phyloP scores from a whole-genome alignment of 176 grass and related monocot genomes.

The Hyparrhenia diplandra region DNA sequence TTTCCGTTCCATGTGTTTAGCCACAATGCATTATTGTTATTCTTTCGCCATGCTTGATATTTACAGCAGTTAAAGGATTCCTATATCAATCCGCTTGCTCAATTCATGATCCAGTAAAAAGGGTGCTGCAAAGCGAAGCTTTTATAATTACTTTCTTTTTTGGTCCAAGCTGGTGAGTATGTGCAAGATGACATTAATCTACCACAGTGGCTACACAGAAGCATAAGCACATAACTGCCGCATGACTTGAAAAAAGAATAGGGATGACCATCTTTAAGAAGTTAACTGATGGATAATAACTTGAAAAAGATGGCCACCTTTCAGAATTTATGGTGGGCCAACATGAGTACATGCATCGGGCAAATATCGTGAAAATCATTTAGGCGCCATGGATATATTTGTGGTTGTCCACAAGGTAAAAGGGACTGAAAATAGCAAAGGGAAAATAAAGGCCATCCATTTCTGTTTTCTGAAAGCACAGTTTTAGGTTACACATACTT shows the following conservation, averaged over 20 bases:
- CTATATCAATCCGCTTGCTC: neutral
- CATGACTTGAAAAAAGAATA: slow-evolving; percentile 2
- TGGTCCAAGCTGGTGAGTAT: neutral
- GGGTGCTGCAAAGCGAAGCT: neutral
- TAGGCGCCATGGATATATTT: neutral
- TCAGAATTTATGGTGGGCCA: neutral
- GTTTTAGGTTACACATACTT: neutral
- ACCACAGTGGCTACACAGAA: neutral
- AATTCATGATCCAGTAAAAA: neutral
- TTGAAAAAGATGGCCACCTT: neutral
- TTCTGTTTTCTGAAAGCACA: neutral
- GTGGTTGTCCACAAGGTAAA: neutral
- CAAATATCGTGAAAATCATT: neutral
- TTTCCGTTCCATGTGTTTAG: neutral
- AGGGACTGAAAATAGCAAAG: neutral
- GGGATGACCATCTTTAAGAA: neutral
- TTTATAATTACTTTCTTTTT: neutral
- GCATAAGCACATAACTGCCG: neutral
- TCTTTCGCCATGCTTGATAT: neutral
- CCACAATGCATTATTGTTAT: neutral
- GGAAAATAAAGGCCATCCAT: neutral
- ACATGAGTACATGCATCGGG: neutral
- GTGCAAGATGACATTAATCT: neutral
- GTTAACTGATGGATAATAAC: neutral
- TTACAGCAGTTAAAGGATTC: neutral